phyloP scores from a whole-genome alignment of 2,329 filamentous ascomycete species.

The Paecilomyces sp. region DNA sequence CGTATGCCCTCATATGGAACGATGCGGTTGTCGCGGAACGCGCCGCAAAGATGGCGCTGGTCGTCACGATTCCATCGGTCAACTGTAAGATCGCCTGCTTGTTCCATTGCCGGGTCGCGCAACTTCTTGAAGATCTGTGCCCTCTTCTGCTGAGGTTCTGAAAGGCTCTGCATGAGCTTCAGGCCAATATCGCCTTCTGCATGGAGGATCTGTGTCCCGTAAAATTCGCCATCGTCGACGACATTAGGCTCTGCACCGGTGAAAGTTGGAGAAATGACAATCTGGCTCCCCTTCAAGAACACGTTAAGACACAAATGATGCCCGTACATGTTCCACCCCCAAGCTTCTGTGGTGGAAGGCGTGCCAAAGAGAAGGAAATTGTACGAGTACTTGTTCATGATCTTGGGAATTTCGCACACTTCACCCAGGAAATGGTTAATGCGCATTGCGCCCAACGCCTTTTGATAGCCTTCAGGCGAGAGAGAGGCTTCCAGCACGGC shows the following conservation, averaged over 20 bases:
- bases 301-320: constrained; percentile 70
- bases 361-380: constrained; percentile 66
- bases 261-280: constrained; percentile 67
- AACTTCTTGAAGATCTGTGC: constrained; percentile 41
- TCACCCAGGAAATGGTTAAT: constrained; percentile 70
- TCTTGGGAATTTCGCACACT: constrained; percentile 51
- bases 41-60: constrained; percentile 69
- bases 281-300: constrained; percentile 58
- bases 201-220: constrained; percentile 60
- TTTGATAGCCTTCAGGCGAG: constrained; percentile 63
- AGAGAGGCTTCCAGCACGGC: constrained; percentile 52
- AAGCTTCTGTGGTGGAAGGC: constrained; percentile 52
- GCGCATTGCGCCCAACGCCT: constrained; percentile 62
- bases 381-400: constrained; percentile 71
- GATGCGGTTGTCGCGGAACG: constrained; percentile 69
- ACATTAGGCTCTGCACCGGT: constrained; percentile 73
- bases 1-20: constrained; percentile 66
- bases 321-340: constrained; percentile 71
- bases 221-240: constrained; percentile 58
- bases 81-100: constrained; percentile 6
- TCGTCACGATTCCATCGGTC: constrained; percentile 72
- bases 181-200: constrained; percentile 58
- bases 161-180: constrained; percentile 61
- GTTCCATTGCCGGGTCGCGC: background rate
- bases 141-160: constrained; percentile 35